These are phyloP conservation scores for Solanum appendiculatum DNA, from an alignment of 257 asterid genomes.

Conservation along the genomic window DNA sequence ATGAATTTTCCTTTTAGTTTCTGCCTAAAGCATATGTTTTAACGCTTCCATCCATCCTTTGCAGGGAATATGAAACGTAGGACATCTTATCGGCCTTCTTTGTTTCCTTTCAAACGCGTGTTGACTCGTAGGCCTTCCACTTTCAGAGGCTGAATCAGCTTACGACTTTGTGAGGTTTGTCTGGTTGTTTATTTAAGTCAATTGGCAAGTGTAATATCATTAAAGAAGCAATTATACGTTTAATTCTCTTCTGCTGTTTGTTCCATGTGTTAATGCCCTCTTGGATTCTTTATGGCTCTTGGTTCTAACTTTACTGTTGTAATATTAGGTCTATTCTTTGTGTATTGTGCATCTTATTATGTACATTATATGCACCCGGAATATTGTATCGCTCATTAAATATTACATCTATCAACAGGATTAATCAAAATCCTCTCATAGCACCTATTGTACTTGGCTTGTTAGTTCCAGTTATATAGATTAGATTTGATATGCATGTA, in stretches of 20 bases:
- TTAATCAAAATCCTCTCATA: neutral
- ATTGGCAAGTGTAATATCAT: neutral
- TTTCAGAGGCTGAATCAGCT: constrained; percentile 35
- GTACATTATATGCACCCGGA: neutral
- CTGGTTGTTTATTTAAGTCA: neutral
- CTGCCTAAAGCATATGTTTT: neutral
- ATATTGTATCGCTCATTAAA: neutral
- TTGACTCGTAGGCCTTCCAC: constrained; percentile 34
- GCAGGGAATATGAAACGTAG: constrained; percentile 30
- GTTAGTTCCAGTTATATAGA: neutral
- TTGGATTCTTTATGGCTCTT: neutral
- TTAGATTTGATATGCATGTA: neutral
- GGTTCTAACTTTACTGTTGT: neutral
- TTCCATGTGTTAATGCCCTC: neutral
- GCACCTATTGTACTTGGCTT: neutral
- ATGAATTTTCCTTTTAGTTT: neutral
- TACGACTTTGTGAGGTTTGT: constrained; percentile 16
- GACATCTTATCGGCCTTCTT: constrained; percentile 22
- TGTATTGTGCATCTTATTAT: neutral
- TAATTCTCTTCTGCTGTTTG: neutral
- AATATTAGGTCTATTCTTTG: neutral
- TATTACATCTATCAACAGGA: neutral
- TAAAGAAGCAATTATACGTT: neutral
- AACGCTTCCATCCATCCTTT: neutral
- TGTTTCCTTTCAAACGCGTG: constrained; percentile 48